These are phyloP conservation scores for Ulota crispa DNA, from an alignment of 225 moss, liverwort and hornwort species.

Conservation along the genomic window DNA sequence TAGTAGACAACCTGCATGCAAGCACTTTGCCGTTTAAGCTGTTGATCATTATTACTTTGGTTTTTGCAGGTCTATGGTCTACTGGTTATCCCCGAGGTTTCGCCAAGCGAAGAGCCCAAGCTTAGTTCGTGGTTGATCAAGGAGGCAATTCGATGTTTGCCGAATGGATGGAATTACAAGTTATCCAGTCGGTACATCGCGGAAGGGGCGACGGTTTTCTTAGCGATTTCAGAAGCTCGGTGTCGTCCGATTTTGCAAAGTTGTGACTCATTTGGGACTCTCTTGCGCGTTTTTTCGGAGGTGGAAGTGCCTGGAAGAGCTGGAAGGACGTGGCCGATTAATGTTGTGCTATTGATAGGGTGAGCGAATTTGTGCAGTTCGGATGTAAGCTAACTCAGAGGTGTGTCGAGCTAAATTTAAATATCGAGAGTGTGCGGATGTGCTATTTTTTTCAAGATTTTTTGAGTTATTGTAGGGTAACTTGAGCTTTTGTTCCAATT, in stretches of 20 bases:
- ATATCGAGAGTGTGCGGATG: neutral
- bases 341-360: neutral
- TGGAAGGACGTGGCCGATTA: neutral
- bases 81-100: neutral
- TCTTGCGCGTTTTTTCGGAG: neutral
- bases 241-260: neutral
- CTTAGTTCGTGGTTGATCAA: neutral
- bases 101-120: neutral
- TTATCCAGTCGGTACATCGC: neutral
- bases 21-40: neutral
- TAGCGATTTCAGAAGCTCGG: neutral
- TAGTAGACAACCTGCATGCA: neutral
- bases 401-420: neutral
- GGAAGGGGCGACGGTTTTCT: slow-evolving; percentile 1
- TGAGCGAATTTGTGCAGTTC: neutral
- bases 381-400: neutral
- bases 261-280: neutral
- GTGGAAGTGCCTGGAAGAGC: neutral
- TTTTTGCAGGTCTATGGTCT: neutral
- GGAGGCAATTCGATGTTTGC: neutral
- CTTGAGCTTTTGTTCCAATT: neutral
- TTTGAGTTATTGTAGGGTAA: neutral
- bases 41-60: neutral
- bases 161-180: neutral
- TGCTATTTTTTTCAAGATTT: neutral